Evolutionary conservation across 805 yeast species (phyloP).

Genomic region (Wickerhamiella kazuoi): DNA sequence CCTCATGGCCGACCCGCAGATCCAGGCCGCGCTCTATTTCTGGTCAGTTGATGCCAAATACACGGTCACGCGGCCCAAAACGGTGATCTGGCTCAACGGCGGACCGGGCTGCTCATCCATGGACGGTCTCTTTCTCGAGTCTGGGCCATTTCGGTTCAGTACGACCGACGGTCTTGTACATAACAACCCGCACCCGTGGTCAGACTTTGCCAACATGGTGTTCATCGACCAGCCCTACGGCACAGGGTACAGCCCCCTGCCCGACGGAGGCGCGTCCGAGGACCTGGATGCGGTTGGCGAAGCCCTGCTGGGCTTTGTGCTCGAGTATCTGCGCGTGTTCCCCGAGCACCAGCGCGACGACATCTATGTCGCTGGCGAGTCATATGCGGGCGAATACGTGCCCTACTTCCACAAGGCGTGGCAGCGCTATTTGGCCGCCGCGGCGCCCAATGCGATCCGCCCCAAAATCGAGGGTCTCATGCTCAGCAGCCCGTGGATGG

Average conservation of each 20-base stretch:
- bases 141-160: constrained; percentile 65
- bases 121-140: constrained; percentile 91
- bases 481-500: constrained; percentile 91
- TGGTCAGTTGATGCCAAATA: constrained; percentile 41
- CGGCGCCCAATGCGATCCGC: neutral
- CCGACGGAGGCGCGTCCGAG: constrained; percentile 20
- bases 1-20: constrained; percentile 35
- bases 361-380: constrained; percentile 77
- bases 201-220: constrained; percentile 54
- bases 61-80: constrained; percentile 18
- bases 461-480: constrained; percentile 30
- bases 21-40: constrained; percentile 44
- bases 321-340: constrained; percentile 47
- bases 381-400: constrained; percentile 92
- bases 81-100: constrained; percentile 77
- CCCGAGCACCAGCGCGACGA: constrained; percentile 53
- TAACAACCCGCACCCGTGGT: constrained; percentile 68
- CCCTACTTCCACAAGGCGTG: constrained; percentile 54
- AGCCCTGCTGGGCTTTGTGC: constrained; percentile 49
- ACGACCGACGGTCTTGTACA: constrained; percentile 26
- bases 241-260: constrained; percentile 64
- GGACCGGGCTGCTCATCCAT: constrained; percentile 97
- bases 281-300: constrained; percentile 31
- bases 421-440: neutral
- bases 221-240: constrained; percentile 93